Evolutionary conservation across 768 basidiomycete genomes (phyloP).

Genomic region (Crassisporium funariophilum): DNA sequence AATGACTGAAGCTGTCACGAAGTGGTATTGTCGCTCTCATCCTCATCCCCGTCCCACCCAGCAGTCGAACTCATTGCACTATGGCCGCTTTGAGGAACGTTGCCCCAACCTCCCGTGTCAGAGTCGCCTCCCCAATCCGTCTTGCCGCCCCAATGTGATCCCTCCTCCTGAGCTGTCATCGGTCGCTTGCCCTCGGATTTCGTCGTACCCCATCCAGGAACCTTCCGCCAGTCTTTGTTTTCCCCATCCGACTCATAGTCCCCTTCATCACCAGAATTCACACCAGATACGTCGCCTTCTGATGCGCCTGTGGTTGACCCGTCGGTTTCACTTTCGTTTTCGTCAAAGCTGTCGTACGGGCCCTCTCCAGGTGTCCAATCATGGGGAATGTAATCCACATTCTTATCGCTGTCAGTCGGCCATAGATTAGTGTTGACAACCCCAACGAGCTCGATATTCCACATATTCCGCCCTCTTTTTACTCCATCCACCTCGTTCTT

Average conservation of each 20-base stretch:
- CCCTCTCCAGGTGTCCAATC: constrained; percentile 49
- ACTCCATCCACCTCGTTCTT: constrained; percentile 37
- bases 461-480: constrained; percentile 33
- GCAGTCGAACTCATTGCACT: constrained; percentile 37
- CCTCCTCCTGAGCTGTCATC: constrained; percentile 7
- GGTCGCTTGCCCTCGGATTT: constrained; percentile 5
- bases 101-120: constrained; percentile 14
- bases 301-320: constrained; percentile 40
- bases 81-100: constrained; percentile 16
- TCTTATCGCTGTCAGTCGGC: constrained; percentile 33
- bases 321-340: constrained; percentile 26
- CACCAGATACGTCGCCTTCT: constrained; percentile 33
- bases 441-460: constrained; percentile 50
- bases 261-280: constrained; percentile 35
- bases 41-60: constrained; percentile 50
- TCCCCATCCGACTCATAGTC: constrained; percentile 29
- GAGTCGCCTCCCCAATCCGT: too few relatives aligned
- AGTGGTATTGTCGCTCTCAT: constrained; percentile 43
- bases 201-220: constrained; percentile 12
- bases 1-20: constrained; percentile 14
- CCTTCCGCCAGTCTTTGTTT: constrained; percentile 19
- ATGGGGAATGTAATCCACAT: constrained; percentile 42
- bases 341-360: constrained; percentile 26
- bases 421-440: constrained; percentile 31
- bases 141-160: constrained; percentile 13